Conservation (phyloP, 208 protist species). For the Naegleria fowleri region DNA sequence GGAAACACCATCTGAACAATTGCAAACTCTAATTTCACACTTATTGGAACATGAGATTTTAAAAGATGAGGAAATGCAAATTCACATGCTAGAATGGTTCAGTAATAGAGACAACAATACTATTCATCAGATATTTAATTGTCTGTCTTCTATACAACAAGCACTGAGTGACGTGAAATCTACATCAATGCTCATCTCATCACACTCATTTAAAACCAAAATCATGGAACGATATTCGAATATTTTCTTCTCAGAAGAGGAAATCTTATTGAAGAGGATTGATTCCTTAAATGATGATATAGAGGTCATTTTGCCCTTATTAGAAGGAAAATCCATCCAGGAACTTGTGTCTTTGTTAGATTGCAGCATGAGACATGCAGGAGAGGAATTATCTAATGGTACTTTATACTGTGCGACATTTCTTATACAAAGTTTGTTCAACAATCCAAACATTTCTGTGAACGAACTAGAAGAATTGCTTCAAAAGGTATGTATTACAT, state of each 20-base stretch:
- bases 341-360: background rate
- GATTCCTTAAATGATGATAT: background rate
- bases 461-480: too few species aligned
- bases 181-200: background rate
- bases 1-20: background rate
- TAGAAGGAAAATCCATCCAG: background rate
- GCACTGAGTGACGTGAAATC: background rate
- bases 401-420: too few species aligned
- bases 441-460: too few species aligned
- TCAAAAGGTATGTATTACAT: too few species aligned
- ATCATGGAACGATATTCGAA: background rate
- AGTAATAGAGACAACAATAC: background rate
- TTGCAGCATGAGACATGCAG: too few species aligned
- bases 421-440: too few species aligned
- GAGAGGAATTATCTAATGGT: too few species aligned
- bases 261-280: background rate
- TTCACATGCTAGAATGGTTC: background rate
- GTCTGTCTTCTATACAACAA: background rate
- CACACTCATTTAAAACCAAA: background rate
- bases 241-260: background rate
- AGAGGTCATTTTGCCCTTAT: background rate
- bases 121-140: background rate
- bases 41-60: background rate
- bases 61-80: background rate
- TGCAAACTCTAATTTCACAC: background rate